phyloP scores from a whole-genome alignment of 139 green algal species.

The Coccomyxa sp. region DNA sequence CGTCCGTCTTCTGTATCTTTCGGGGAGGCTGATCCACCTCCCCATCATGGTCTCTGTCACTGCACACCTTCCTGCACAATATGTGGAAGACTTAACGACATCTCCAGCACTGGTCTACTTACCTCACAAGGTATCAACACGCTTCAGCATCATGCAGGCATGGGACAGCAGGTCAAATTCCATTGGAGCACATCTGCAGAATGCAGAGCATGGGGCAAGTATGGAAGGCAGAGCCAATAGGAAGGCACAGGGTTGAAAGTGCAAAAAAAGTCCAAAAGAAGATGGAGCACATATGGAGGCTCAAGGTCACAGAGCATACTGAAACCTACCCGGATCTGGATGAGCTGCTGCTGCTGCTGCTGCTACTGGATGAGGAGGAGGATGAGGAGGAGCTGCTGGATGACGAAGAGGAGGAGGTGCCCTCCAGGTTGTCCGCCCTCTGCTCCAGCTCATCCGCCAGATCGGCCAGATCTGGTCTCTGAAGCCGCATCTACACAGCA shows the following conservation, averaged over 20 bases:
- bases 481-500: background rate
- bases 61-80: too few species aligned
- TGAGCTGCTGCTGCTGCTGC: background rate
- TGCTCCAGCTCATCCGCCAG: constrained; percentile 32
- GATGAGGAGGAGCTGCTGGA: constrained; percentile 12
- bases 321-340: background rate
- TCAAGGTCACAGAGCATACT: background rate
- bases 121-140: too few species aligned
- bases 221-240: too few species aligned
- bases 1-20: background rate
- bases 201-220: too few species aligned
- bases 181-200: too few species aligned
- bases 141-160: too few species aligned
- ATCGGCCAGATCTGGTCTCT: constrained; percentile 57
- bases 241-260: too few species aligned
- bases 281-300: too few species aligned
- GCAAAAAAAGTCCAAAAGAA: too few species aligned
- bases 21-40: background rate
- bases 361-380: constrained; percentile 1
- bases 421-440: constrained; percentile 7
- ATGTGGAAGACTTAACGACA: too few species aligned
- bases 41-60: background rate
- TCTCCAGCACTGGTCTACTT: too few species aligned
- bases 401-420: constrained; percentile 1
- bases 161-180: too few species aligned